Base-by-base conservation (phyloP, 345 rosid genomes). In the Acer negundo region DNA sequence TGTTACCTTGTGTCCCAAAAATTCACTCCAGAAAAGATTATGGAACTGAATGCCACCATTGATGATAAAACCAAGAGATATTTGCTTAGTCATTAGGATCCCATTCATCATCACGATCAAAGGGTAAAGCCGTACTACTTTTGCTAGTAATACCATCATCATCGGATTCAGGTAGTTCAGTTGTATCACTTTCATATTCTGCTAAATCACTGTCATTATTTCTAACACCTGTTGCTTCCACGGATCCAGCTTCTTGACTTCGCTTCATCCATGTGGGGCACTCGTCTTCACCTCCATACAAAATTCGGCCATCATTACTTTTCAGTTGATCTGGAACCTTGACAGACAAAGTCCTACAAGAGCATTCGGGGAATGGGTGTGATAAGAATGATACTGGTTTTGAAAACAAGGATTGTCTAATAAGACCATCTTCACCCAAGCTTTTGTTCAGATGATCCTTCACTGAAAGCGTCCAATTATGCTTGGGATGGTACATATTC, bases 311-410 rank as follows among this genome's bases (percentile, higher is more conserved):
- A 75, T 87, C 87, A 53, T 81, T 80, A 55, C 76, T 81, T 82
- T 75, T 77, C 67, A 78, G 59, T 46, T 80, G 78, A 68, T 70
- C 83, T 62, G 82, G 75, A 26, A 73, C 79, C 67, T 80, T 84
- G 23, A 85, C 78, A 69, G 91, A 49, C 2, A 89, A 85, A 71
- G 88, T 93, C 86, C 91, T 88, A 83, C 98, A 97, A 51, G 96
- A 91, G 86, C 99, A 97, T 86, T 97, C 98, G 10, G 99, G 98
- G 59, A 94, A 90, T 0, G 98, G 99, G 82, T 97, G 97, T 0
- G 97, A 93, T 19, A 97, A 85, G 78, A 94, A 97, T 47, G 84
- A 87, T 49, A 78, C 73, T 2, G 97, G 92, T 86, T 94, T 94
- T 28, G 97, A 89, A 44, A 77, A 62, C 74, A 74, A 85, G 44